Evolutionary conservation across 345 rosid genomes (phyloP).

Genomic region (Gossypium rotundifolium): DNA sequence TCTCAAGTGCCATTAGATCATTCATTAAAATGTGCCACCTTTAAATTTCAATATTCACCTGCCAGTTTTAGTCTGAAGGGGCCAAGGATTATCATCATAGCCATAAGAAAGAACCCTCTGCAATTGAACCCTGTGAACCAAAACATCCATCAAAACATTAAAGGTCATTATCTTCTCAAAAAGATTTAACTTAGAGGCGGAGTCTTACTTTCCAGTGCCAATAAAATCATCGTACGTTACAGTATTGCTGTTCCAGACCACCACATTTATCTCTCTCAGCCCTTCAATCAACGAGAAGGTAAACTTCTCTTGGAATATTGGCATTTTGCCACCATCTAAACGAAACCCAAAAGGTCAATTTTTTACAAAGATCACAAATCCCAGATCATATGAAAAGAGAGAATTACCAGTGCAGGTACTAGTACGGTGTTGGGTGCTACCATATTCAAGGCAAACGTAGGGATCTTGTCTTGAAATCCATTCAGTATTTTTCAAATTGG

Average conservation of each 20-base stretch:
- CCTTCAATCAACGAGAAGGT: conserved; percentile 70
- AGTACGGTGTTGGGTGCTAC: conserved; percentile 40
- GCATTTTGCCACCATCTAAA: conserved; percentile 78
- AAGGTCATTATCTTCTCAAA: neutral
- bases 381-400: conserved; percentile 11
- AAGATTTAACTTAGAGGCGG: neutral
- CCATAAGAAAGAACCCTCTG: conserved; percentile 70
- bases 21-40: neutral
- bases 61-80: conserved; percentile 71
- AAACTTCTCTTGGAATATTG: conserved; percentile 87
- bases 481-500: conserved; percentile 63
- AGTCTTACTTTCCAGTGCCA: conserved; percentile 76
- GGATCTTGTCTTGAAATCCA: conserved; percentile 77
- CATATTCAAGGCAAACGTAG: conserved; percentile 54
- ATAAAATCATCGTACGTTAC: conserved; percentile 64
- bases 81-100: conserved; percentile 68
- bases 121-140: conserved; percentile 60
- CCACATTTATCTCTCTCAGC: conserved; percentile 51
- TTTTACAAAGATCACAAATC: neutral
- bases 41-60: conserved; percentile 34
- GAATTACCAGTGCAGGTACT: conserved; percentile 59
- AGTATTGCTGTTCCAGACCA: conserved; percentile 81
- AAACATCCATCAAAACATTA: conserved; percentile 12
- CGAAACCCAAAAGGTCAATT: neutral
- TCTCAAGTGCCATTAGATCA: neutral